Conservation (phyloP, 768 basidiomycete genomes). For the Kwoniella europaea region DNA sequence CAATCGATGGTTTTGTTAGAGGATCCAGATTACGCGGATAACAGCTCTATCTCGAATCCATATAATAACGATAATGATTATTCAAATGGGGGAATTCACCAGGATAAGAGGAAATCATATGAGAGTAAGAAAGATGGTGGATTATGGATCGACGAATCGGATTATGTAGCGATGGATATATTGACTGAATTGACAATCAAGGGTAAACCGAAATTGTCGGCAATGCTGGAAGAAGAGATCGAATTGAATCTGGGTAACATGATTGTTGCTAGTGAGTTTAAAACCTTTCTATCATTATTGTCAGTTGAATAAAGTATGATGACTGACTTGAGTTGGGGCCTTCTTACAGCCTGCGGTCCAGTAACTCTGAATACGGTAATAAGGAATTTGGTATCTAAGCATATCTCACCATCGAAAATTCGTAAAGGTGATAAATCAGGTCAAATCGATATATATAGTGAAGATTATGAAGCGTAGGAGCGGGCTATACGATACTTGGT, state of each 20-base stretch:
- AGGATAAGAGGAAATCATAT: conserved; percentile 10
- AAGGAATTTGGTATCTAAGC: conserved; percentile 68
- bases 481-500: too few relatives aligned
- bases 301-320: not conserved
- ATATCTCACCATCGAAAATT: conserved; percentile 67
- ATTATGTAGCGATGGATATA: conserved; percentile 66
- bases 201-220: conserved; percentile 70
- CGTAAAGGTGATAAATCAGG: conserved; percentile 67
- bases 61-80: not conserved
- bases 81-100: not conserved
- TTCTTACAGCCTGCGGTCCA: conserved; percentile 70
- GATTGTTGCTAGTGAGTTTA: conserved; percentile 71
- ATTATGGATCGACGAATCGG: conserved; percentile 64
- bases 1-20: conserved; percentile 53
- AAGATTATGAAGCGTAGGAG: conserved; percentile 69
- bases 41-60: not conserved
- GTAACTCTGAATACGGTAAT: conserved; percentile 71
- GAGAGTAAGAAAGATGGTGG: conserved; percentile 29
- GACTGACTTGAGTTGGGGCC: not conserved
- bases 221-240: conserved; percentile 71
- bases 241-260: conserved; percentile 64
- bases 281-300: conserved; percentile 1
- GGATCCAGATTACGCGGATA: conserved; percentile 19
- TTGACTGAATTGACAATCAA: conserved; percentile 69
- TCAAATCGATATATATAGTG: conserved; percentile 67